Conservation (phyloP, 1,284 basidiomycete genomes). For the Thecaphora thlaspeos region DNA sequence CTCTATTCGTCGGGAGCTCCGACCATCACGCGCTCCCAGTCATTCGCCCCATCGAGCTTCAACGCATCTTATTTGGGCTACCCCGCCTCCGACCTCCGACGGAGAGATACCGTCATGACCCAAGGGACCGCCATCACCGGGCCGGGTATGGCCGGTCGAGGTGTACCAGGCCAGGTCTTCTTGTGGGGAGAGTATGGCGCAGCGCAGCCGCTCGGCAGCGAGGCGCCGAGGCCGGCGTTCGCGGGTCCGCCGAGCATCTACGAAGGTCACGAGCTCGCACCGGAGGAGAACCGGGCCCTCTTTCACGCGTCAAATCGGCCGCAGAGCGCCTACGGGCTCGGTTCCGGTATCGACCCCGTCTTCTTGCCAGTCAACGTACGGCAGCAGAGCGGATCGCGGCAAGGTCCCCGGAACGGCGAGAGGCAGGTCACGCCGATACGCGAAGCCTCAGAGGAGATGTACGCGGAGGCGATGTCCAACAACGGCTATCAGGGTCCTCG, state of each 20-base stretch:
- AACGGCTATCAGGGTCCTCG: background rate
- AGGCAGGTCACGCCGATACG: slow-evolving; percentile 17
- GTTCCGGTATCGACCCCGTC: slow-evolving; percentile 20
- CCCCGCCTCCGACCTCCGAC: slow-evolving; percentile 23
- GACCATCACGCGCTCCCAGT: slow-evolving; percentile 24
- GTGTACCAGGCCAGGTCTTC: slow-evolving; percentile 48
- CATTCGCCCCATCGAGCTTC: slow-evolving; percentile 22
- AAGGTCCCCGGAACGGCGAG: no score
- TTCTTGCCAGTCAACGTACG: slow-evolving; percentile 17
- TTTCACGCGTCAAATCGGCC: slow-evolving; percentile 40
- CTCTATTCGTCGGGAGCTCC: slow-evolving; percentile 6
- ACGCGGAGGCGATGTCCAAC: background rate
- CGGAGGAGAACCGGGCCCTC: slow-evolving; percentile 33
- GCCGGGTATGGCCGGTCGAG: slow-evolving; percentile 48
- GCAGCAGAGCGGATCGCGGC: slow-evolving; percentile 19
- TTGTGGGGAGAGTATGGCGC: slow-evolving; percentile 42
- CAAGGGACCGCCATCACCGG: slow-evolving; percentile 38
- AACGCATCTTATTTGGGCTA: slow-evolving; percentile 21
- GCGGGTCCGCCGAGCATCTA: slow-evolving; percentile 47
- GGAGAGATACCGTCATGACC: slow-evolving; percentile 49
- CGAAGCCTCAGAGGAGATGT: slow-evolving; percentile 18
- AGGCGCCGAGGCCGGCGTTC: slow-evolving; percentile 33
- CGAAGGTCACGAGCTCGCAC: slow-evolving; percentile 29
- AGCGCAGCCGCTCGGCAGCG: slow-evolving; percentile 28
- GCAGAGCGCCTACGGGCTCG: slow-evolving; percentile 26